These are phyloP conservation scores for Trichoderma lentiforme DNA, from an alignment of 2,329 filamentous ascomycete genomes.

Conservation along the genomic window DNA sequence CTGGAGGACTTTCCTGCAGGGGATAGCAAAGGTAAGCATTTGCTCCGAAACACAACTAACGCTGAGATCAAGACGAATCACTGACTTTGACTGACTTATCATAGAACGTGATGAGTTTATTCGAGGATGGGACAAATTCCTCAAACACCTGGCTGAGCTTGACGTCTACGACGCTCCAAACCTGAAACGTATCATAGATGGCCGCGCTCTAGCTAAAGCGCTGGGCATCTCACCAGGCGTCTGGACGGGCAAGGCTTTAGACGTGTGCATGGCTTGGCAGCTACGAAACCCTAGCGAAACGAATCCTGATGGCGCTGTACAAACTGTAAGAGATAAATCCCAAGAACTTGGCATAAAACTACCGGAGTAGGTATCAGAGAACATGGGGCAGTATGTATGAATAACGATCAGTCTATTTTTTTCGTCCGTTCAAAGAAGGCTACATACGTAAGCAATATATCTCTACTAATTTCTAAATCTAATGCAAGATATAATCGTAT, in stretches of 20 bases:
- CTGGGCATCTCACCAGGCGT: conserved; percentile 68
- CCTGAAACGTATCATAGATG: conserved; percentile 67
- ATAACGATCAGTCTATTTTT: not conserved
- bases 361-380: not conserved
- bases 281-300: conserved; percentile 68
- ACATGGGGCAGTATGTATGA: not conserved
- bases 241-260: conserved; percentile 81
- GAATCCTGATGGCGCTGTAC: conserved; percentile 57
- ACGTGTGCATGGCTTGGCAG: conserved; percentile 84
- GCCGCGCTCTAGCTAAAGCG: conserved; percentile 65
- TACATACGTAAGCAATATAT: not conserved
- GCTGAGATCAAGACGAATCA: not conserved
- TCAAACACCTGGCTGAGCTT: conserved; percentile 53
- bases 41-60: too few relatives aligned
- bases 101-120: conserved; percentile 46
- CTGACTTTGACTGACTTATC: not conserved
- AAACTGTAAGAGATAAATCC: conserved; percentile 52
- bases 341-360: conserved; percentile 47
- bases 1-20: conserved; percentile 32
- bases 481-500: not conserved
- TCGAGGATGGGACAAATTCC: conserved; percentile 50
- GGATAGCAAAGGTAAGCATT: not conserved
- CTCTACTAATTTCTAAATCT: not conserved
- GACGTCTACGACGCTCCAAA: conserved; percentile 57
- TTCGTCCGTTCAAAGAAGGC: not conserved